These are phyloP conservation scores for Suhomyces sp. DNA, from an alignment of 805 yeast genomes.

Conservation along the genomic window DNA sequence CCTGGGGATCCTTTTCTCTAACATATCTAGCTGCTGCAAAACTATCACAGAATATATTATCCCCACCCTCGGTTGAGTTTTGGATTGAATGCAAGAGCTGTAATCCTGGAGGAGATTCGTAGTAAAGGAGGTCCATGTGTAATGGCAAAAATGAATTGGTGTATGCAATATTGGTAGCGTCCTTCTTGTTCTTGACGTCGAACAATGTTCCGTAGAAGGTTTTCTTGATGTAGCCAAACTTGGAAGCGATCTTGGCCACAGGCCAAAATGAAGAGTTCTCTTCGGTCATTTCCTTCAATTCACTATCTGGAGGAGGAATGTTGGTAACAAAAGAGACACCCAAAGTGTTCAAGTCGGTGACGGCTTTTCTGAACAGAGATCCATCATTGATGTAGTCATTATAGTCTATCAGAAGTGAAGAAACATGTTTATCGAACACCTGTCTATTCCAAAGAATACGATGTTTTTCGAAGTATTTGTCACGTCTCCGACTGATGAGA, in stretches of 20 bases:
- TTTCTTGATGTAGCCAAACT: conserved; percentile 65
- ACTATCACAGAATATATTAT: conserved; percentile 67
- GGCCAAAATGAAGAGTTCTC: conserved; percentile 43
- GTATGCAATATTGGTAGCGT: conserved; percentile 68
- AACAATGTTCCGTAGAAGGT: conserved; percentile 74
- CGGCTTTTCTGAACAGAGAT: conserved; percentile 33
- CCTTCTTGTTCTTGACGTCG: conserved; percentile 53
- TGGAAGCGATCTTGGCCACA: conserved; percentile 39
- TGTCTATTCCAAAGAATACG: conserved; percentile 38
- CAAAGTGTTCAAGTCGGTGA: conserved; percentile 48
- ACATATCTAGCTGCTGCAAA: conserved; percentile 62
- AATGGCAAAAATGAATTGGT: conserved; percentile 64
- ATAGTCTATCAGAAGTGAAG: conserved; percentile 29
- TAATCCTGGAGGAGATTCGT: conserved; percentile 80
- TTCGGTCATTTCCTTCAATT: conserved; percentile 35
- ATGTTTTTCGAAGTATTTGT: conserved; percentile 36
- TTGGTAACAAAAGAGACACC: conserved; percentile 59
- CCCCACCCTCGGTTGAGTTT: conserved; percentile 62
- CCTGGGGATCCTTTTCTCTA: conserved; percentile 55
- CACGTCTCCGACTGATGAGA: conserved; percentile 30
- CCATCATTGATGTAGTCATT: conserved; percentile 34
- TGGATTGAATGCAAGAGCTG: conserved; percentile 64
- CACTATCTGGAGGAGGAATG: conserved; percentile 44
- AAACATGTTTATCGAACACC: conserved; percentile 20
- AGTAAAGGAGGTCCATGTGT: conserved; percentile 75